Percentiles rank a stretch among this genome's conserved stretches.
Conservation (phyloP, 2,329 filamentous ascomycete species). For the Aspergillus sp. region DNA sequence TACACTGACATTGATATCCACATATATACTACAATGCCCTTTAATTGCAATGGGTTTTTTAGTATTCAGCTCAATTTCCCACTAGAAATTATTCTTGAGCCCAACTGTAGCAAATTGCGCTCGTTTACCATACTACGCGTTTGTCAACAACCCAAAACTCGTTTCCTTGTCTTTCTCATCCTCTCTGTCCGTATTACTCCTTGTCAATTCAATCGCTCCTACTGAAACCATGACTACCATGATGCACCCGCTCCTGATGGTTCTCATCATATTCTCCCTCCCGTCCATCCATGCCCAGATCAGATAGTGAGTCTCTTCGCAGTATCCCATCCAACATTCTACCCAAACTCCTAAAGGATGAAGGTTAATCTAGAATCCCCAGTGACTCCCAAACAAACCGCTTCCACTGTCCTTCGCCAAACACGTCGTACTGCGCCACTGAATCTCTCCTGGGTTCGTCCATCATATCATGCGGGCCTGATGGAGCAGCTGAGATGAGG, state of each 20-base stretch:
- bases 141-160: neutral
- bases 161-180: neutral
- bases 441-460: conserved; percentile 17
- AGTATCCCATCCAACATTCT: neutral
- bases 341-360: neutral
- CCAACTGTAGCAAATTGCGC: neutral
- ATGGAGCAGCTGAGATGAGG: conserved; percentile 11
- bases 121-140: neutral
- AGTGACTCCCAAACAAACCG: conserved; percentile 19
- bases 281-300: conserved; percentile 9
- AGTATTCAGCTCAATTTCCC: neutral
- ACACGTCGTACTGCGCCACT: conserved; percentile 18
- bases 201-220: neutral
- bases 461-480: conserved; percentile 18
- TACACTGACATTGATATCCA: neutral
- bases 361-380: neutral
- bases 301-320: conserved; percentile 8
- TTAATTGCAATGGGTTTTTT: neutral
- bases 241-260: neutral
- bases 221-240: neutral
- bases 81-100: no score
- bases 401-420: conserved; percentile 20
- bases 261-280: neutral
- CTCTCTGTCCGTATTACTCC: neutral
- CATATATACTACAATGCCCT: neutral